Conservation (phyloP, 371 early-diverging fungal genomes). For the Rhizopus delemar region DNA sequence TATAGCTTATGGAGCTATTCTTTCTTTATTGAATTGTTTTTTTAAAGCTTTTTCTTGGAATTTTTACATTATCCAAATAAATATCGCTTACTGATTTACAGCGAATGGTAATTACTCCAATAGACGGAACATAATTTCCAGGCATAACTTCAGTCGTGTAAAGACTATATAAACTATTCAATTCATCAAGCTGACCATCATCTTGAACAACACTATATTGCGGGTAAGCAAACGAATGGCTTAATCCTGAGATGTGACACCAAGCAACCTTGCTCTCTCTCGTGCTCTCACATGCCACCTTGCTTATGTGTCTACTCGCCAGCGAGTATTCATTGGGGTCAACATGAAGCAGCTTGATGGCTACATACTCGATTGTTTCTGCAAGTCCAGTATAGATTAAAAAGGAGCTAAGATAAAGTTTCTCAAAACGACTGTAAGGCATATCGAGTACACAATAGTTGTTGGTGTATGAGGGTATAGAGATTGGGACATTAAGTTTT, state of each 20-base stretch:
- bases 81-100: conserved; percentile 14
- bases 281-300: background rate
- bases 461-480: background rate
- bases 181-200: conserved; percentile 5
- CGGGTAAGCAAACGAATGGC: background rate
- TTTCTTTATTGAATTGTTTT: too few relatives aligned
- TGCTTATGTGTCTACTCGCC: background rate
- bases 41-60: conserved; percentile 5
- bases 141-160: conserved; percentile 15
- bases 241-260: conserved; percentile 2
- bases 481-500: background rate
- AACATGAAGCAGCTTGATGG: conserved; percentile 2
- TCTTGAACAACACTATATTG: conserved; percentile 1
- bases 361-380: conserved; percentile 17
- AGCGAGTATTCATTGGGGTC: background rate
- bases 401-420: conserved; percentile 7
- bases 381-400: conserved; percentile 13
- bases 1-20: too few relatives aligned
- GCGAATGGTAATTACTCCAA: conserved; percentile 15
- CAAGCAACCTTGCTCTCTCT: conserved; percentile 1
- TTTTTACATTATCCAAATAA: conserved; percentile 13
- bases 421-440: background rate
- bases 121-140: conserved; percentile 11
- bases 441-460: background rate
- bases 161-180: conserved; percentile 2